Base-by-base conservation (phyloP, 371 early-diverging fungal species). In the Entomophthora muscae region DNA sequence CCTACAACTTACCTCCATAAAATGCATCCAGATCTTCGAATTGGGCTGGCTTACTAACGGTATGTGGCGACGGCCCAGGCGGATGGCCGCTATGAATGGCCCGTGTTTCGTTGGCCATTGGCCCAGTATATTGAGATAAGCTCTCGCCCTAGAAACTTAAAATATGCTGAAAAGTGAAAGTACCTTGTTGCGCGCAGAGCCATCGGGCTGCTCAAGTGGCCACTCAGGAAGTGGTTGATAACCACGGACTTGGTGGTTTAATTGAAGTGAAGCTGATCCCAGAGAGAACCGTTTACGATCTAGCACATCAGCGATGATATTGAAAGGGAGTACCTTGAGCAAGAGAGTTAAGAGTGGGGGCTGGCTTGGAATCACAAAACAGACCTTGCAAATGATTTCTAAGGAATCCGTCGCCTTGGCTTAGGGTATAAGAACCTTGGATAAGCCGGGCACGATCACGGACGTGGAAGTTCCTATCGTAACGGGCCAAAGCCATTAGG, bases 361-460 rank as follows among this genome's bases (percentile, higher is more conserved):
- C 70, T 10, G 65, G 60, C 32, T 66, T 64, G 28, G 63, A 57
- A 27, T 64, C 52, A 23, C 65, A 55, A 53, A 68, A 57, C 17
- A 68, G 63, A 30, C 21, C 24, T 22, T 64, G 63, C 60, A 65
- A 59, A 24, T 65, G 63, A 22, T 58, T 53, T n/a, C 13, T 32
- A 27, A 68, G 57, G 10, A n/a, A 32, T 53, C 66, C 28, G 70
- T 28, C 60, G 61, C 23, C 22, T 53, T 63, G 57, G 56, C 53
- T 32, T 2, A 52, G 60, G 60, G 1, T 60, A 31, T 17, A 65
- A 61, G 94, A 70, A 0, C 78, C 84, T 52, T 84, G 80, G 51
- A 94, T 72, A 66, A 89, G 82, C 42, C 98, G 72, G 10, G 90
- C 91, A 22, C 93, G 82, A 67, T 97, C 98, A 32, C 98, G 80